Percentiles rank a stretch among this genome's conserved stretches.
These are phyloP conservation scores for Podospora fimiseda DNA, from an alignment of 495 filamentous ascomycete genomes.

Conservation along the genomic window DNA sequence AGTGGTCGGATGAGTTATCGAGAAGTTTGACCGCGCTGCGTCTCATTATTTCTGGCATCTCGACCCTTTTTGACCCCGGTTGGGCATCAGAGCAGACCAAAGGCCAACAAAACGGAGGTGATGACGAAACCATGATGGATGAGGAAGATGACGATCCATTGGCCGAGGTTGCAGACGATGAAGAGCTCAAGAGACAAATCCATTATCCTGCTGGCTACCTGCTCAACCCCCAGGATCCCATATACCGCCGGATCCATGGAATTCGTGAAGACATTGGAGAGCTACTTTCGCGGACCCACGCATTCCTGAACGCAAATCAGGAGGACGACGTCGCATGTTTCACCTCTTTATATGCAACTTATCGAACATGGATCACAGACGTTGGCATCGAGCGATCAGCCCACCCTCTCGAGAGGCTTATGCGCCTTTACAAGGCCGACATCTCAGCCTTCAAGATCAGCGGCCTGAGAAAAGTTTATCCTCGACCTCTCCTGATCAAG, in stretches of 20 bases:
- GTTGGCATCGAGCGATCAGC: slow-evolving; percentile 94
- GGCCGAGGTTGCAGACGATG: slow-evolving; percentile 69
- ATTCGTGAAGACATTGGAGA: slow-evolving; percentile 74
- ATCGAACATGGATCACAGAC: slow-evolving; percentile 94
- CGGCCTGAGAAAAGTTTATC: slow-evolving; percentile 87
- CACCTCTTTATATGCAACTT: slow-evolving; percentile 83
- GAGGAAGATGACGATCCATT: slow-evolving; percentile 61
- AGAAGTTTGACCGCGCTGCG: slow-evolving; percentile 80
- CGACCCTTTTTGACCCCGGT: slow-evolving; percentile 78
- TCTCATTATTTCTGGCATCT: slow-evolving; percentile 79
- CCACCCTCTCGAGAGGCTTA: slow-evolving; percentile 83
- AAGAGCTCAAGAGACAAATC: slow-evolving; percentile 74
- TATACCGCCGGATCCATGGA: slow-evolving; percentile 71
- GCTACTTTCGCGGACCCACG: slow-evolving; percentile 74
- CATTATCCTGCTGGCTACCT: slow-evolving; percentile 81
- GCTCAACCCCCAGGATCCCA: slow-evolving; percentile 51
- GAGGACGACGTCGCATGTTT: slow-evolving; percentile 96
- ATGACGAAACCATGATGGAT: slow-evolving; percentile 44
- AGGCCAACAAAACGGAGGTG: slow-evolving; percentile 26
- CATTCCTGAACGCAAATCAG: slow-evolving; percentile 74
- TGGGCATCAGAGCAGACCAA: slow-evolving; percentile 49
- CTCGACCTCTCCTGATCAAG: slow-evolving; percentile 77
- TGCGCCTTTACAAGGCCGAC: slow-evolving; percentile 74
- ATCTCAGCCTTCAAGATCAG: slow-evolving; percentile 89
- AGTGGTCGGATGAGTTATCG: slow-evolving; percentile 96